A percentile compares a stretch with the other conserved stretches of the same genome.
These are phyloP conservation scores for Talaromyces sp. DNA, from an alignment of 2,329 filamentous ascomycete genomes.

Conservation along the genomic window DNA sequence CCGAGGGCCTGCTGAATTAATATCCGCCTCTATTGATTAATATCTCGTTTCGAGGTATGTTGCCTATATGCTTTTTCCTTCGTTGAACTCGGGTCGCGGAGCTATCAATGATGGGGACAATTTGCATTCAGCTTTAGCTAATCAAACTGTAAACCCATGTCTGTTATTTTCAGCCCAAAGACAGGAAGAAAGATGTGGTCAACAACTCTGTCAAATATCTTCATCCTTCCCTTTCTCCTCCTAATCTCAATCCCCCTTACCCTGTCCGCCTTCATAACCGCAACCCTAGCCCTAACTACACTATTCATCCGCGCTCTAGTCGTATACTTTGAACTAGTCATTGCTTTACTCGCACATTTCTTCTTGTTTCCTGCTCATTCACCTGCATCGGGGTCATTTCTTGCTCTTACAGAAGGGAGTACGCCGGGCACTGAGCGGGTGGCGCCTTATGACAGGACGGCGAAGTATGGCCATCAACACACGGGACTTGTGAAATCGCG, in stretches of 20 bases:
- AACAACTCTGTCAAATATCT: conserved; percentile 30
- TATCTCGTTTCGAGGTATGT: neutral
- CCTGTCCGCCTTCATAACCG: conserved; percentile 62
- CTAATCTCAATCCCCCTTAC: conserved; percentile 62
- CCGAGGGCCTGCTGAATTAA: too few relatives aligned
- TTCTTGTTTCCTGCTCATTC: conserved; percentile 16
- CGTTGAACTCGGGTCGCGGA: neutral
- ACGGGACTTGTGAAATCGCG: neutral
- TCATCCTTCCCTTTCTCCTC: conserved; percentile 62
- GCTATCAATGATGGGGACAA: neutral
- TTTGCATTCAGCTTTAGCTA: neutral
- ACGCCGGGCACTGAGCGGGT: conserved; percentile 8
- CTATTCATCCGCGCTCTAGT: conserved; percentile 60
- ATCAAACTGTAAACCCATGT: neutral
- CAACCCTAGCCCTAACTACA: conserved; percentile 59
- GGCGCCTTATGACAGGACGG: neutral
- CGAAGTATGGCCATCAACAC: neutral
- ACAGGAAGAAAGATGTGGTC: conserved; percentile 21
- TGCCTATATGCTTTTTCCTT: too few relatives aligned
- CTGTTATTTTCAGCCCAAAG: neutral
- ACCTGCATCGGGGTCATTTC: conserved; percentile 11
- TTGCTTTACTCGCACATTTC: conserved; percentile 50
- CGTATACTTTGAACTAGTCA: conserved; percentile 62
- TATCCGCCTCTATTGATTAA: neutral
- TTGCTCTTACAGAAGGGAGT: conserved; percentile 14